Evolutionary conservation across 768 basidiomycete species (phyloP), one percentile per base, ranked within the genome.

Genomic region (Boletus fagicola): DNA sequence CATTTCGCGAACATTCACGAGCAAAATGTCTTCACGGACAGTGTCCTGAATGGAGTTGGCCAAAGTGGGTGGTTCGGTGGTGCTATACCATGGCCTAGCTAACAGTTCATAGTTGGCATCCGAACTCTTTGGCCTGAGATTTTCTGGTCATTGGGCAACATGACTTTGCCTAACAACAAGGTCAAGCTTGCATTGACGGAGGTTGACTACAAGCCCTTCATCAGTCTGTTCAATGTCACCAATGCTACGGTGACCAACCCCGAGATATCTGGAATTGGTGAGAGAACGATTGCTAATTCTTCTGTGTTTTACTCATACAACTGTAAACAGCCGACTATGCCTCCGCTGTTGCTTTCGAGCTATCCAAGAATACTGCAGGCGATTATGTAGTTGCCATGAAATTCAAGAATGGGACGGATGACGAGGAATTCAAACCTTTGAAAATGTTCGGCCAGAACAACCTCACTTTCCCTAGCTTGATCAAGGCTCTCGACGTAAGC

Each of bases 121-220:
- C 86, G 88, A 61, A 88, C 90, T 12, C 73, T 92, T 58, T 76
- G 91, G 53, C 82, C 85, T 61, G 83, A 86, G 35, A 82, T 95
- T 68, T 76, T 93, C 58, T 77, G 72, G 58, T 83, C 87, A 22
- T 78, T 94, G 58, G 83, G 89, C 63, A 85, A 84, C 66, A 87
- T 95, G 75, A 83, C 87, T 16, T 83, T 83, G 74, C 79, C 85
- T 59, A 80, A 78, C 60, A 87, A 90, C 73, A 86, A 86, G 33
- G 81, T 94, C 54, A 87, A 90, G 68, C 77, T 94, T 69, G 80
- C 86, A 66, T 73, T 92, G 63, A 80, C 88, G 59, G 83, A 87
- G 74, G 83, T 87, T 8, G 88, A 90, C 59, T 94, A 94, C 77
- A 92, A 94, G 74, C 86, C 92, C 12, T 91, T 94, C 79, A 86